phyloP scores from a whole-genome alignment of 208 protist species.

The Acanthamoeba culbertsoni region DNA sequence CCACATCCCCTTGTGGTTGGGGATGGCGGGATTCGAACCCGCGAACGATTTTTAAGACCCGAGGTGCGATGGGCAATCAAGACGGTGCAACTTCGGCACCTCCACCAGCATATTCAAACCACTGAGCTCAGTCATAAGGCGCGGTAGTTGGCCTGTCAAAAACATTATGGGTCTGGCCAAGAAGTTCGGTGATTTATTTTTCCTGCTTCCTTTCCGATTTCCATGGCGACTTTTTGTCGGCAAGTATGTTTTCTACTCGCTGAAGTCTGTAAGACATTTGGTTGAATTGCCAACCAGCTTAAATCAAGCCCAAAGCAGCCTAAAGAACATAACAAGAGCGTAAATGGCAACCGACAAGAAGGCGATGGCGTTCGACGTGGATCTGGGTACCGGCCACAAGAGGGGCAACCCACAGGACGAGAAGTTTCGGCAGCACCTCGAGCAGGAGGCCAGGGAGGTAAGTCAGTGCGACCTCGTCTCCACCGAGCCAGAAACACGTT shows the following conservation, averaged over 20 bases:
- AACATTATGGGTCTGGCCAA: no score
- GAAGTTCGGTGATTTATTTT: neutral
- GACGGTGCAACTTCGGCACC: neutral
- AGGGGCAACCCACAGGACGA: neutral
- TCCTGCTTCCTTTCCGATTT: neutral
- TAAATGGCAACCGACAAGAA: neutral
- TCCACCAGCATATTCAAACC: no score
- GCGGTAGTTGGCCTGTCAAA: no score
- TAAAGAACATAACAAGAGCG: neutral
- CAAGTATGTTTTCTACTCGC: no score
- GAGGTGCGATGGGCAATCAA: neutral
- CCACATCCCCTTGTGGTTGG: neutral
- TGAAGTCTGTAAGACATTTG: no score
- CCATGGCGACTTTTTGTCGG: no score
- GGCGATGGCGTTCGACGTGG: neutral
- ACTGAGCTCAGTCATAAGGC: no score
- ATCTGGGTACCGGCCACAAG: neutral
- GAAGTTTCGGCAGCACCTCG: neutral
- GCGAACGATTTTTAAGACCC: neutral
- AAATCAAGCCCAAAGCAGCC: neutral
- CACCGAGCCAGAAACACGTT: neutral
- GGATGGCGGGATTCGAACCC: neutral
- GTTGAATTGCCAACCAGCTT: no score
- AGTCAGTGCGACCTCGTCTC: no score
- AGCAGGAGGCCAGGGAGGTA: neutral